Evolutionary conservation across 2,329 filamentous ascomycete species (phyloP).

Genomic region (Lecanicillium sp.): DNA sequence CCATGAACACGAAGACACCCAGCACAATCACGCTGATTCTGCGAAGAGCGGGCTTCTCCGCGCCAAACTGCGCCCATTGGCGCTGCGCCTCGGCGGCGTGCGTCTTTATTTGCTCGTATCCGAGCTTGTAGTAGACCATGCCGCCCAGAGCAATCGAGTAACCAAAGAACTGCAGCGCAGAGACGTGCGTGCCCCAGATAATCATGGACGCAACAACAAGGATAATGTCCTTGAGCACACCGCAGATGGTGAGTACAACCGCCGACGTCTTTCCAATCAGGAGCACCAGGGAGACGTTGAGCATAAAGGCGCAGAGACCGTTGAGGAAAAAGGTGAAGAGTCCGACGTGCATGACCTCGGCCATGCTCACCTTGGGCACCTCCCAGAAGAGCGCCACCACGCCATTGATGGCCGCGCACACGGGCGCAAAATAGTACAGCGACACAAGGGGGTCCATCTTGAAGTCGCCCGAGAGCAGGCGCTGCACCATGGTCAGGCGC

Average conservation of each 20-base stretch:
- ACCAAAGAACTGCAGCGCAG: slow-evolving; percentile 72
- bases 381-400: slow-evolving; percentile 68
- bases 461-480: slow-evolving; percentile 73
- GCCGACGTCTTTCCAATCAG: slow-evolving; percentile 84
- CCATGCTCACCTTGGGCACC: slow-evolving; percentile 61
- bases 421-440: slow-evolving; percentile 83
- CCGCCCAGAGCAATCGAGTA: slow-evolving; percentile 74
- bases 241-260: slow-evolving; percentile 78
- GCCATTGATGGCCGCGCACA: slow-evolving; percentile 78
- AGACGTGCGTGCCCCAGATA: slow-evolving; percentile 73
- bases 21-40: slow-evolving; percentile 50
- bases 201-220: slow-evolving; percentile 74
- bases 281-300: slow-evolving; percentile 83
- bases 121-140: slow-evolving; percentile 75
- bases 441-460: slow-evolving; percentile 90
- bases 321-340: slow-evolving; percentile 67
- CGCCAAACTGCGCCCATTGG: slow-evolving; percentile 71
- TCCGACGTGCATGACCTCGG: slow-evolving; percentile 68
- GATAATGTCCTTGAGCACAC: slow-evolving; percentile 83
- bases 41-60: slow-evolving; percentile 59
- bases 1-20: background rate
- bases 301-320: slow-evolving; percentile 69
- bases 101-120: slow-evolving; percentile 67
- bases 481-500: slow-evolving; percentile 78
- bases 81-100: slow-evolving; percentile 61